phyloP scores from a whole-genome alignment of 2,329 filamentous ascomycete genomes.

The Talaromyces sp. region DNA sequence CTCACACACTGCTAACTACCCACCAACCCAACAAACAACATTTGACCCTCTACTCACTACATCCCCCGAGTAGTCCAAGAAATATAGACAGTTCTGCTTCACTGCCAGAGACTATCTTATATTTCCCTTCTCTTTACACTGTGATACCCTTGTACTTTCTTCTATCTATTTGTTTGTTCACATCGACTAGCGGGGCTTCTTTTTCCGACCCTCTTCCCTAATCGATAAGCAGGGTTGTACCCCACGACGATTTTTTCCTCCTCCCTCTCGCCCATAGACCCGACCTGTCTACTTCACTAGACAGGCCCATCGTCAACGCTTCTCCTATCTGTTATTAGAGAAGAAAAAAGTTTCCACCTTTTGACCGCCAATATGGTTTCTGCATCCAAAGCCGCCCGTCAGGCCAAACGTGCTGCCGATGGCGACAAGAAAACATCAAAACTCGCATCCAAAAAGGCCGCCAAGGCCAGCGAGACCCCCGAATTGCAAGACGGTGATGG shows the following conservation, averaged over 20 bases:
- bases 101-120: constrained; percentile 6
- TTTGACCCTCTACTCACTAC: background rate
- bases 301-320: background rate
- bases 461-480: constrained; percentile 43
- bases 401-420: constrained; percentile 63
- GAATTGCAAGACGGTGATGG: constrained; percentile 63
- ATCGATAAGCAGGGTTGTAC: constrained; percentile 38
- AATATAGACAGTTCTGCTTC: constrained; percentile 8
- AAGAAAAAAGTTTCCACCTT: constrained; percentile 14
- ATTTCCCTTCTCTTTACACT: constrained; percentile 12
- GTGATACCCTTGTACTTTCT: constrained; percentile 15
- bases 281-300: constrained; percentile 18
- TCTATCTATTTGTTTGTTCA: constrained; percentile 7
- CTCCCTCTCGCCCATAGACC: constrained; percentile 23
- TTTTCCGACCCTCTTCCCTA: constrained; percentile 24
- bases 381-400: constrained; percentile 64
- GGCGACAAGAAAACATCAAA: constrained; percentile 74
- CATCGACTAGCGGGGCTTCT: constrained; percentile 17
- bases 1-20: background rate
- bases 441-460: constrained; percentile 61
- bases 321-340: constrained; percentile 1
- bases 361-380: constrained; percentile 55
- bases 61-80: background rate
- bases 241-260: constrained; percentile 25
- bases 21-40: background rate